Evolutionary conservation across 345 rosid species (phyloP).

Genomic region (Populus davidiana): DNA sequence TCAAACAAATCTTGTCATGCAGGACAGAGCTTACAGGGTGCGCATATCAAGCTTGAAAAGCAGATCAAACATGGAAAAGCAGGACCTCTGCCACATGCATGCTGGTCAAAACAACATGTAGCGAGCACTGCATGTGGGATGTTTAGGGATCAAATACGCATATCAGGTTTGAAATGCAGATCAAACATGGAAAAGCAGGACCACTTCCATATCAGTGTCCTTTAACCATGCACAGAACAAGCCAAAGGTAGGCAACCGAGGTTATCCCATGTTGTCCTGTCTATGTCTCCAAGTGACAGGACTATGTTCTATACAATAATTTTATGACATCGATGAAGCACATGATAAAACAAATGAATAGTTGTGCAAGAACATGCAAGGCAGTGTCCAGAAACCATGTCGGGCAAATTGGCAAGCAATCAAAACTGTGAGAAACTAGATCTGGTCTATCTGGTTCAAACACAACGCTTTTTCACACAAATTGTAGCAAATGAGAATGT

Average conservation of each 20-base stretch:
- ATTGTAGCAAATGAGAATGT: too few relatives aligned
- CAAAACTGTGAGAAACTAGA: not conserved
- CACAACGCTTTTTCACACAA: not conserved
- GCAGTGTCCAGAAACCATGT: not conserved
- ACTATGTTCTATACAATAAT: constrained; percentile 6
- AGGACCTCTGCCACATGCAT: not conserved
- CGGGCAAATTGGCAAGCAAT: not conserved
- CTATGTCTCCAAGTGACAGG: not conserved
- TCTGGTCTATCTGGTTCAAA: not conserved
- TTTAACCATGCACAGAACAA: not conserved
- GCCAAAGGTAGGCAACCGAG: not conserved
- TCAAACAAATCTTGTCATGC: not conserved
- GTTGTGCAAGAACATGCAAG: not conserved
- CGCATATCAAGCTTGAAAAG: not conserved
- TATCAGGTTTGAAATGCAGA: too few relatives aligned
- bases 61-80: not conserved
- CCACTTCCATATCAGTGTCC: not conserved
- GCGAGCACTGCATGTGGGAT: not conserved
- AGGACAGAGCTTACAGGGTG: not conserved
- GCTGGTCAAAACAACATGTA: not conserved
- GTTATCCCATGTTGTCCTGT: not conserved
- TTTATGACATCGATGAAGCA: not conserved
- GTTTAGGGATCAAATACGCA: not conserved
- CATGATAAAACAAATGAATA: not conserved
- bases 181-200: too few relatives aligned